Base-by-base conservation (phyloP, 2,329 filamentous ascomycete genomes). In the Nemania sp. region DNA sequence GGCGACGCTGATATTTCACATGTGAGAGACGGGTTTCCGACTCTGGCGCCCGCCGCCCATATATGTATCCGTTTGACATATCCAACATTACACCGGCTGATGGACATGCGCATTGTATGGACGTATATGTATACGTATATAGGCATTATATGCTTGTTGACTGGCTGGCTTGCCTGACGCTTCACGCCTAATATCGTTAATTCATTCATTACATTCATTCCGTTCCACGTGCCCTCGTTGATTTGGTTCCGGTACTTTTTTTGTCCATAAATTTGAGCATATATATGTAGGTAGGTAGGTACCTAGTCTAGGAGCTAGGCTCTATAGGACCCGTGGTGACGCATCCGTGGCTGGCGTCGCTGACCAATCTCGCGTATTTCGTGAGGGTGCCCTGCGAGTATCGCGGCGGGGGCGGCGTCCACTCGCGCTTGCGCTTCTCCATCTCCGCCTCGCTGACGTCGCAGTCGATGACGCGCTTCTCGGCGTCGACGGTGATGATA, bases 401-500 rank as follows among this genome's bases (percentile, higher is more conserved):
- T 64, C 81, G 83, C 59, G 83, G 77, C 62, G 81, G 74, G 2
- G 89, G 89, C 29, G 82, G 80, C 71, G 81, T 83, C 89, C 89
- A 91, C 57, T 79, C 79, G 67, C 81, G 78, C 66, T 80, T 78
- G 59, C 89, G 80, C 70, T 76, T 76, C 11, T 76, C 80, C 70
- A 91, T 78, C 75, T 91, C 90, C 57, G 83, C 82, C 20, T 90
- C 83, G 13, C 84, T 79, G 7, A 93, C 82, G 40, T 89, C 79
- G 3, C 91, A 79, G 84, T 92, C 75, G 51, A 87, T 83, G 82
- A 84, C 82, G 46, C 85, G 85, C 72, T 87, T 86, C 75, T 93
- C 89, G 0, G 92, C 90, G 70, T 96, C 91, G 62, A 96, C 96
- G 50, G 87, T 86, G 67, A 96, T 89, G 59, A 82, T 82, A 73